These are phyloP conservation scores for Trifolium subterraneum DNA, from an alignment of 306 rosid species.

Conservation along the genomic window DNA sequence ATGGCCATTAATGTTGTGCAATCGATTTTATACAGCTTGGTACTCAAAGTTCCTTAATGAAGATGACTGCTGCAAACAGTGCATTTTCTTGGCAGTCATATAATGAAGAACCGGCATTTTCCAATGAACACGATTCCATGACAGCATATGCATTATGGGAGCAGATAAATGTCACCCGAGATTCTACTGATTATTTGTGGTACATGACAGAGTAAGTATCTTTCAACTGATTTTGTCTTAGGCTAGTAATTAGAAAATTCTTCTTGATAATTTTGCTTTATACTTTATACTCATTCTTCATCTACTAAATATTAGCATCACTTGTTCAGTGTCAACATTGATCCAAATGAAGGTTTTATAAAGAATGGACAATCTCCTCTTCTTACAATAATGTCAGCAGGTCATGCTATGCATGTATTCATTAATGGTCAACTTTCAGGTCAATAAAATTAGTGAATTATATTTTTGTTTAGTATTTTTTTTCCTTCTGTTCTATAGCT, in stretches of 20 bases:
- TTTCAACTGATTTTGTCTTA: slow-evolving; percentile 24
- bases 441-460: slow-evolving; percentile 37
- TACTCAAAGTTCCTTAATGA: slow-evolving; percentile 54
- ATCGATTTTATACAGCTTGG: slow-evolving; percentile 55
- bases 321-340: slow-evolving; percentile 69
- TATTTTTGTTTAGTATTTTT: neutral
- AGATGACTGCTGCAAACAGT: slow-evolving; percentile 61
- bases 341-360: slow-evolving; percentile 70
- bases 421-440: slow-evolving; percentile 89
- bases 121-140: slow-evolving; percentile 53
- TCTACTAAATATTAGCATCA: slow-evolving; percentile 27
- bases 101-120: slow-evolving; percentile 76
- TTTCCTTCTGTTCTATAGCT: neutral
- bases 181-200: slow-evolving; percentile 92
- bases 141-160: slow-evolving; percentile 69
- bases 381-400: slow-evolving; percentile 83
- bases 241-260: slow-evolving; percentile 9
- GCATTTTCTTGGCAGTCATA: slow-evolving; percentile 74
- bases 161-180: slow-evolving; percentile 78
- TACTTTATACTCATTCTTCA: neutral
- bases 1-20: slow-evolving; percentile 27
- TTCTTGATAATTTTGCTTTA: slow-evolving; percentile 14
- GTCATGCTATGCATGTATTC: slow-evolving; percentile 91
- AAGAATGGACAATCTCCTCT: slow-evolving; percentile 69
- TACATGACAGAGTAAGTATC: slow-evolving; percentile 93